Conservation (phyloP, 495 filamentous ascomycete species). For the Aspergillus steynii region DNA sequence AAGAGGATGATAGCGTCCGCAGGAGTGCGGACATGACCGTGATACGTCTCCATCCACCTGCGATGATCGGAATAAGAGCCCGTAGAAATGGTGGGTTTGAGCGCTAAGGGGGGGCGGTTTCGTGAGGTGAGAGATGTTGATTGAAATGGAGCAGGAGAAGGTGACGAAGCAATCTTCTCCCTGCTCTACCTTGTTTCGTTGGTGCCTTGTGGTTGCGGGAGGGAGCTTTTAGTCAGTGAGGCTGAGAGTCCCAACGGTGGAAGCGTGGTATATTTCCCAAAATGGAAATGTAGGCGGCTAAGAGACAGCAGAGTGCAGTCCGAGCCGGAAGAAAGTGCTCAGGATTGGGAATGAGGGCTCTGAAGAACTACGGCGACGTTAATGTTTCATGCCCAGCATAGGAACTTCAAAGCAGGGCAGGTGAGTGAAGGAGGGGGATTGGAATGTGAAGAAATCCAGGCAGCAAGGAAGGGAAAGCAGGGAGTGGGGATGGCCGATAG, state of each 20-base stretch:
- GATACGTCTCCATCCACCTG: conserved; percentile 87
- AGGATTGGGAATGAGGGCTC: not conserved
- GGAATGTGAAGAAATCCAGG: conserved; percentile 17
- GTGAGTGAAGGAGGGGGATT: conserved; percentile 9
- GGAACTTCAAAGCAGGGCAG: not conserved
- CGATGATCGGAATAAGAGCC: conserved; percentile 29
- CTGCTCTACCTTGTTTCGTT: conserved; percentile 1
- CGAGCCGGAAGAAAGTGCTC: not conserved
- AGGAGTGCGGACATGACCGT: conserved; percentile 88
- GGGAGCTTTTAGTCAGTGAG: not conserved
- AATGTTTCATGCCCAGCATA: not conserved
- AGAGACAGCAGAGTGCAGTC: conserved; percentile 2
- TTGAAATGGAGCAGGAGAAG: conserved; percentile 2
- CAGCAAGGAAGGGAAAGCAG: conserved; percentile 21
- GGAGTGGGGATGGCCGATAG: conserved; percentile 15
- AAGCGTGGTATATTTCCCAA: conserved; percentile 16
- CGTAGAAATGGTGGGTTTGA: conserved; percentile 30
- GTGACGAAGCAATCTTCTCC: conserved; percentile 1
- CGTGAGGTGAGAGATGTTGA: conserved; percentile 14
- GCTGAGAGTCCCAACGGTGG: not conserved
- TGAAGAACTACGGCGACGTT: not conserved
- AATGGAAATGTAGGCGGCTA: conserved; percentile 10
- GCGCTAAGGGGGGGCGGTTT: conserved; percentile 26
- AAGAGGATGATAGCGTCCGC: conserved; percentile 96
- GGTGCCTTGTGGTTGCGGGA: not conserved